Evolutionary conservation across 1,139 yeast species (phyloP).

Genomic region (Candida sp.): DNA sequence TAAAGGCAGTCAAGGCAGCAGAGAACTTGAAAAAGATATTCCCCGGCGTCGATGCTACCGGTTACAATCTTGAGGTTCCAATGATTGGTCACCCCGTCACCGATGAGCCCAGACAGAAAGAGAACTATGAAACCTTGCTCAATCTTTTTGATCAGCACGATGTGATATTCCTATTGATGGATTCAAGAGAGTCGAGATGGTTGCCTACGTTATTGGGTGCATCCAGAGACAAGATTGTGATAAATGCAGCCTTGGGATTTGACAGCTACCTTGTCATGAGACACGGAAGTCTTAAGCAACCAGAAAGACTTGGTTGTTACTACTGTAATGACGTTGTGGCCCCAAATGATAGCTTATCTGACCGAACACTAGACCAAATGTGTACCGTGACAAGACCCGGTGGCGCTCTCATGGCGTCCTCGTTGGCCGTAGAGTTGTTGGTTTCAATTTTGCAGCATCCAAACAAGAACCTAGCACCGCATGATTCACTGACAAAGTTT

Average conservation of each 20-base stretch:
- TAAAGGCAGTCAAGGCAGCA: constrained; percentile 83
- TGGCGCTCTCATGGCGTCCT: constrained; percentile 85
- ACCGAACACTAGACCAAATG: constrained; percentile 94
- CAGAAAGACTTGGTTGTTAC: constrained; percentile 78
- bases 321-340: constrained; percentile 97
- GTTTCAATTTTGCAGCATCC: constrained; percentile 79
- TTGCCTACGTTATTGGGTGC: constrained; percentile 85
- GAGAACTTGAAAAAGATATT: constrained; percentile 69
- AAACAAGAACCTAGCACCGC: constrained; percentile 49
- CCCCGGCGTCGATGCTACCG: constrained; percentile 74
- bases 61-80: constrained; percentile 76
- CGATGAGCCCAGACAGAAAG: constrained; percentile 51
- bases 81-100: constrained; percentile 93
- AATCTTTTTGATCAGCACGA: constrained; percentile 72
- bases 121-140: constrained; percentile 55
- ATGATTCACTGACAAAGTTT: constrained; percentile 42
- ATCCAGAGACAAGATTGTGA: constrained; percentile 68
- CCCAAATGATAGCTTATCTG: constrained; percentile 84
- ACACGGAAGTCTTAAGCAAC: constrained; percentile 60
- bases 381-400: constrained; percentile 99
- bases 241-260: constrained; percentile 95
- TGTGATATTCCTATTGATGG: constrained; percentile 81
- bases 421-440: constrained; percentile 84
- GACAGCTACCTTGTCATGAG: constrained; percentile 94
- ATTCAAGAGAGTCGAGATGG: constrained; percentile 97